phyloP scores from a whole-genome alignment of 805 yeast species.

The Wickerhamomyces xylosicus region DNA sequence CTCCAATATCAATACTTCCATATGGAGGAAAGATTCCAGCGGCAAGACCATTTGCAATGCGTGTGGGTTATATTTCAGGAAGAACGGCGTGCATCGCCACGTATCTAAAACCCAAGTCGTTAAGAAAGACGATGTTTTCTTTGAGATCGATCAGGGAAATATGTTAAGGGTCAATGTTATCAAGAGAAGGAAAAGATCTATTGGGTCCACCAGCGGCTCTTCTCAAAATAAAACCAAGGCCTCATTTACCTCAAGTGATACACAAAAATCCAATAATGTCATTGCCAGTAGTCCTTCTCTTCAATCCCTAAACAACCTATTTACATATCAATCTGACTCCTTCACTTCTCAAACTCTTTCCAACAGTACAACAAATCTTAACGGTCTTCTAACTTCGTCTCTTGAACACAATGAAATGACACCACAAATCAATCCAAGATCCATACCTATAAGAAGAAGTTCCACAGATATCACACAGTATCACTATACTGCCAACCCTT shows the following conservation, averaged over 20 bases:
- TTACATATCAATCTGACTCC: too few species aligned
- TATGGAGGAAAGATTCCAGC: slow-evolving; percentile 85
- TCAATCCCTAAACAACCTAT: background rate
- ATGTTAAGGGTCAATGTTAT: background rate
- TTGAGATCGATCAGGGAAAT: background rate
- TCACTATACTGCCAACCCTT: too few species aligned
- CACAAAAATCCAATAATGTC: too few species aligned
- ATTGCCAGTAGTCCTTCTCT: too few species aligned
- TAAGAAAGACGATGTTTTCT: background rate
- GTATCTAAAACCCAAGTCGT: background rate
- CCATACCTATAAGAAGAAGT: too few species aligned
- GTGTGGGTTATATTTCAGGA: slow-evolving; percentile 79
- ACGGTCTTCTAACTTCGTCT: too few species aligned
- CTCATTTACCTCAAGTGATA: too few species aligned
- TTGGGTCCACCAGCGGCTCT: background rate
- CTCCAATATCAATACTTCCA: slow-evolving; percentile 80
- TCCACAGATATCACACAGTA: too few species aligned
- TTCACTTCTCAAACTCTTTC: too few species aligned
- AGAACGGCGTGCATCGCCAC: slow-evolving; percentile 13
- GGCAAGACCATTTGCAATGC: slow-evolving; percentile 93
- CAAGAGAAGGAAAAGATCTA: background rate
- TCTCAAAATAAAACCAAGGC: background rate
- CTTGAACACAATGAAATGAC: too few species aligned
- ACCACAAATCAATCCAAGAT: too few species aligned
- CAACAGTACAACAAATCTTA: too few species aligned